These are phyloP conservation scores for Suillus luteus DNA, from an alignment of 768 basidiomycete genomes.

Conservation along the genomic window DNA sequence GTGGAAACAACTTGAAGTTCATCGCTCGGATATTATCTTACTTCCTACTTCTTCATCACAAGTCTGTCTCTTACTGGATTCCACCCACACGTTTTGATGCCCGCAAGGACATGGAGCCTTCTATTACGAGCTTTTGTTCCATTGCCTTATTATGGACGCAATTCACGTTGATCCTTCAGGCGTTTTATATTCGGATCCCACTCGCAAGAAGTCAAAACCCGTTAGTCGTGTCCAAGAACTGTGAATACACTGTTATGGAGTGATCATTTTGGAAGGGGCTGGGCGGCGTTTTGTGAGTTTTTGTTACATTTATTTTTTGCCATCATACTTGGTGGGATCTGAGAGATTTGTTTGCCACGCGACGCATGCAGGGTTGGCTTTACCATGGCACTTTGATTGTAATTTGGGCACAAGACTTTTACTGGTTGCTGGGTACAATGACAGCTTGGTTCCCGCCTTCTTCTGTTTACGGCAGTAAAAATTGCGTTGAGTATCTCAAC, in stretches of 20 bases:
- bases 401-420: neutral
- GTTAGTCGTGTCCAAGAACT: neutral
- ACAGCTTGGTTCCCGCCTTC: neutral
- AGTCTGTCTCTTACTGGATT: neutral
- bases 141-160: neutral
- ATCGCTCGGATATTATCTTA: conserved; percentile 2
- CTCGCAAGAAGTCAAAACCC: neutral
- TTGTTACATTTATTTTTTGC: neutral
- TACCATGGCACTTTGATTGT: neutral
- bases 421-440: neutral
- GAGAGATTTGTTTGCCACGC: neutral
- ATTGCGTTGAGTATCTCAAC: neutral
- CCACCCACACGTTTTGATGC: conserved; percentile 1
- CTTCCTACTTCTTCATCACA: conserved; percentile 6
- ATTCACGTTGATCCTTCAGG: neutral
- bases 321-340: neutral
- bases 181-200: neutral
- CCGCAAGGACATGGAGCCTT: neutral
- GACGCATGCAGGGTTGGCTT: neutral
- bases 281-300: neutral
- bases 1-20: neutral
- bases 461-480: neutral
- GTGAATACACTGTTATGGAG: neutral
- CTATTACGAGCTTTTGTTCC: conserved; percentile 8
- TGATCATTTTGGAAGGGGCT: too few species aligned